Conservation (phyloP, 2,329 filamentous ascomycete species). For the Ambrosiella cleistominuta region DNA sequence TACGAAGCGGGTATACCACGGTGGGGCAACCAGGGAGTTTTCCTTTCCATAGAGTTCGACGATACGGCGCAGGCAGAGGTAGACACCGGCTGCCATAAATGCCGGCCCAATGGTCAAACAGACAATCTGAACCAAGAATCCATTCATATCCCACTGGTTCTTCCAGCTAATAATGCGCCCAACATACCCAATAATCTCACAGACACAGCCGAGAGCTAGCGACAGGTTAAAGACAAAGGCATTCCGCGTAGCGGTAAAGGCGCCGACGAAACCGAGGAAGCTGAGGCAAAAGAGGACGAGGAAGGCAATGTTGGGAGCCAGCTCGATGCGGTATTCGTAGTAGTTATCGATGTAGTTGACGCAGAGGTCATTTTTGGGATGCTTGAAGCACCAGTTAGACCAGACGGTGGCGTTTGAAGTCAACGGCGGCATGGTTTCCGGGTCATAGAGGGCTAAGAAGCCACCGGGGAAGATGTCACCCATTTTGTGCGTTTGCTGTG, state of each 20-base stretch:
- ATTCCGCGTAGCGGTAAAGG: constrained; percentile 26
- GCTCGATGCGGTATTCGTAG: constrained; percentile 36
- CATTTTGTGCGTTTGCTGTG: neutral
- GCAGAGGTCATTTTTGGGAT: constrained; percentile 19
- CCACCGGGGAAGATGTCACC: neutral
- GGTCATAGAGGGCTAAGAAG: constrained; percentile 8
- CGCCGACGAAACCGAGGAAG: constrained; percentile 24
- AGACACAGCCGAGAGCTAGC: constrained; percentile 34
- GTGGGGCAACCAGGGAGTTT: constrained; percentile 30
- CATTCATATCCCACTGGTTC: constrained; percentile 38
- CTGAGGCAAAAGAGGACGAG: constrained; percentile 31
- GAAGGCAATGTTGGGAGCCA: constrained; percentile 36
- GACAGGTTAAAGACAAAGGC: constrained; percentile 34
- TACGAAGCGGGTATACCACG: constrained; percentile 30
- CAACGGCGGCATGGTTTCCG: constrained; percentile 4
- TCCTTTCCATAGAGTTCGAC: constrained; percentile 30
- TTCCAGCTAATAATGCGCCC: constrained; percentile 38
- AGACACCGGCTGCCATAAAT: constrained; percentile 46
- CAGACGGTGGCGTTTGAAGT: neutral
- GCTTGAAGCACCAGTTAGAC: constrained; percentile 17
- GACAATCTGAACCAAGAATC: constrained; percentile 44
- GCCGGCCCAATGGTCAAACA: constrained; percentile 47
- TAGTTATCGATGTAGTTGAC: constrained; percentile 19
- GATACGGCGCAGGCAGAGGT: constrained; percentile 39
- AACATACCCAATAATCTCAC: constrained; percentile 45